Evolutionary conservation across 805 yeast species (phyloP).

Genomic region (Suhomyces prunicola): DNA sequence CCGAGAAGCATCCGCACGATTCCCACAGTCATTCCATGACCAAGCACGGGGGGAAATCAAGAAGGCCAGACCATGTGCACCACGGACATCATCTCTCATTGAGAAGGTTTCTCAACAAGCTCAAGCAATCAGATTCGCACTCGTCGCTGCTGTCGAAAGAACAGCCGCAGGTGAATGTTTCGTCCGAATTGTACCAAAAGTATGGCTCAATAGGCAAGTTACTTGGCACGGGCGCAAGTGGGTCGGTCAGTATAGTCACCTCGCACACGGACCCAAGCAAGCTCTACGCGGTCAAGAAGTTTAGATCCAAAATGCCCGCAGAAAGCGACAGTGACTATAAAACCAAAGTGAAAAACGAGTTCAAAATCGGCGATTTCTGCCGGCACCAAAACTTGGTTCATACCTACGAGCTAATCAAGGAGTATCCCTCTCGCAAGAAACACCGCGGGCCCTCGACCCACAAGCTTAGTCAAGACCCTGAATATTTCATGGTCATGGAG

Average conservation of each 20-base stretch:
- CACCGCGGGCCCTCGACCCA: neutral
- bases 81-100: slow-evolving; percentile 30
- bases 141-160: slow-evolving; percentile 1
- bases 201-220: slow-evolving; percentile 70
- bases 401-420: slow-evolving; percentile 76
- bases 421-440: slow-evolving; percentile 19
- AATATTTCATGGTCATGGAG: slow-evolving; percentile 80
- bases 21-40: neutral
- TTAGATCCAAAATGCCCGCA: slow-evolving; percentile 59
- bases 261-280: slow-evolving; percentile 51
- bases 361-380: slow-evolving; percentile 72
- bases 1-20: neutral
- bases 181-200: slow-evolving; percentile 39
- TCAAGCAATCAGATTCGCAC: slow-evolving; percentile 23
- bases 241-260: slow-evolving; percentile 79
- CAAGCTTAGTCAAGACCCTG: slow-evolving; percentile 17
- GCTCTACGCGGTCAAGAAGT: slow-evolving; percentile 83
- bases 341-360: slow-evolving; percentile 78
- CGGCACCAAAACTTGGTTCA: slow-evolving; percentile 73
- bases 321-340: slow-evolving; percentile 70
- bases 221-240: slow-evolving; percentile 92
- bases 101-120: slow-evolving; percentile 52
- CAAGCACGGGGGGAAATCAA: neutral
- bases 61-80: neutral
- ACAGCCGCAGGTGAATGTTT: slow-evolving; percentile 2